Base-by-base conservation (phyloP, 495 filamentous ascomycete genomes). In the Stereocaulon alpinum region DNA sequence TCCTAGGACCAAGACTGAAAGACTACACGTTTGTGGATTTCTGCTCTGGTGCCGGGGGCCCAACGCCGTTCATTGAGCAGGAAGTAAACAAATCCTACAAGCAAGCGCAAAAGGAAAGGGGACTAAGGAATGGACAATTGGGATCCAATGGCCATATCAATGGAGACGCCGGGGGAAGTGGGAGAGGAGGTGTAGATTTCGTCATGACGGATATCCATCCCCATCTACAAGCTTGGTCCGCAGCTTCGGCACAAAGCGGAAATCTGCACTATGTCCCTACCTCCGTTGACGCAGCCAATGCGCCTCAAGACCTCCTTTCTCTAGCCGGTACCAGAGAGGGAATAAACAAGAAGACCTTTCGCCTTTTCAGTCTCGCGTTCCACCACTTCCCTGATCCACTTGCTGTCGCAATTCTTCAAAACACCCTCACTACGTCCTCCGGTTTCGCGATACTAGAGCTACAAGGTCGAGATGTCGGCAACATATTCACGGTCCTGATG, bases 401-500 rank as follows among this genome's bases (percentile, higher is more conserved):
- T 29, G 87, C 86, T 6, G 64, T 61, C 34, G 70, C 70, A 3
- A 82, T 88, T 14, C 68, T 91, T 42, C 70, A 73, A 42, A 83
- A 83, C 63, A 83, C 85, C 0, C 65, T 88, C 2, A 72, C 81
- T 60, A 84, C 77, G 1, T 75, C 78, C 29, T 81, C 85, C 61
- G 83, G 80, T 12, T 86, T 89, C 63, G 83, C 81, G 73, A 89
- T 91, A 59, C 82, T 89, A 58, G 87, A 91, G 68, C 77, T 91
- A 12, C 85, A 89, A 66, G 78, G 80, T 44, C 80, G 86, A 4
- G 70, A 73, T 2, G 37, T 81, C 1, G 71, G 71, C 4, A 79
- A 77, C 32, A 69, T 87, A 29, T 29, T 86, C 0, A 74, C 79
- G 9, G 77, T 84, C 43, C 64, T 76, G 22, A 57, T 80, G 29